Evolutionary conservation across 495 filamentous ascomycete genomes (phyloP).

Genomic region (Evansstolkia leycettana): DNA sequence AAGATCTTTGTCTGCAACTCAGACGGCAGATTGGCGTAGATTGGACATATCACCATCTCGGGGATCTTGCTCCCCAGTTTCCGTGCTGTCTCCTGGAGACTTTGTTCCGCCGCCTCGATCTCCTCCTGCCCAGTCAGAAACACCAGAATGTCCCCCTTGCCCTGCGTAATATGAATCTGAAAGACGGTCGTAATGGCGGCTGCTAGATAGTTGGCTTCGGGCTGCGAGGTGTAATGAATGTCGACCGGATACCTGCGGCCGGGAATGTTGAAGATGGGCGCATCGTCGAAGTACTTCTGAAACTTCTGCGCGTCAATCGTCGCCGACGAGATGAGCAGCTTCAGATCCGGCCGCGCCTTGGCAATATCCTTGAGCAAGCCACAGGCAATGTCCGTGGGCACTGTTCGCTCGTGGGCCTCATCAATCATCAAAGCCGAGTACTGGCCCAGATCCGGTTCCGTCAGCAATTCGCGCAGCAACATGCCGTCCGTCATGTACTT

Average conservation of each 20-base stretch:
- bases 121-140: slow-evolving; percentile 88
- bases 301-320: slow-evolving; percentile 96
- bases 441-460: slow-evolving; percentile 72
- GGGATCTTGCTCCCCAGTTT: slow-evolving; percentile 75
- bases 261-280: slow-evolving; percentile 92
- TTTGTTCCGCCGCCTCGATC: slow-evolving; percentile 74
- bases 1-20: slow-evolving; percentile 84
- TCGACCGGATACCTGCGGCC: slow-evolving; percentile 85
- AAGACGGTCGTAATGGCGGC: slow-evolving; percentile 90
- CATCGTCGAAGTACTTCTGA: slow-evolving; percentile 82
- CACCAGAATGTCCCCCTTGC: slow-evolving; percentile 78
- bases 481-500: slow-evolving; percentile 99
- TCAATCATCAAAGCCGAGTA: slow-evolving; percentile 94
- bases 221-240: slow-evolving; percentile 83
- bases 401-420: slow-evolving; percentile 89
- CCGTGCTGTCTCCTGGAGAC: slow-evolving; percentile 64
- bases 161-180: slow-evolving; percentile 87
- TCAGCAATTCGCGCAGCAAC: slow-evolving; percentile 83
- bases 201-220: slow-evolving; percentile 88
- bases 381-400: slow-evolving; percentile 84
- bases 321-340: slow-evolving; percentile 85
- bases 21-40: slow-evolving; percentile 80
- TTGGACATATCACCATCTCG: slow-evolving; percentile 76
- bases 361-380: slow-evolving; percentile 89
- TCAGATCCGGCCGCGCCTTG: slow-evolving; percentile 73